Percentiles rank a stretch among this genome's conserved stretches.
Evolutionary conservation across 106 monocot genomes (phyloP).

Genomic region (Narthecium ossifragum): DNA sequence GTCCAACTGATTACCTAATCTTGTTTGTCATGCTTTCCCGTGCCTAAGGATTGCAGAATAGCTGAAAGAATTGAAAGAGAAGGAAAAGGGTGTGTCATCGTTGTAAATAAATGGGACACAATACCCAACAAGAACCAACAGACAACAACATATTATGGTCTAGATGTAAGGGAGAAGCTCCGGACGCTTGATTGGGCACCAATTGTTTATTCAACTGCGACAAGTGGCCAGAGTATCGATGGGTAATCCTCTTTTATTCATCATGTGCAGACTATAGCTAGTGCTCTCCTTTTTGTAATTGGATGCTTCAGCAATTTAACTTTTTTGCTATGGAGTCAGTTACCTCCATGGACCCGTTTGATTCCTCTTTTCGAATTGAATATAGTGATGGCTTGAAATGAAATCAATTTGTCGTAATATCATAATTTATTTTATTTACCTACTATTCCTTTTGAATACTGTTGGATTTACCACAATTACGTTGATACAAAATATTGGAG

Average conservation of each 20-base stretch:
- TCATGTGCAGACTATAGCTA: background rate
- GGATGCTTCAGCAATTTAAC: background rate
- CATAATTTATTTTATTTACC: no score
- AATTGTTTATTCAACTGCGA: constrained; percentile 88
- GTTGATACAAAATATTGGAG: no score
- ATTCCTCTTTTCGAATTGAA: no score
- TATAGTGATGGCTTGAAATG: no score
- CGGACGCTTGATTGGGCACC: constrained; percentile 85
- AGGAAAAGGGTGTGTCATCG: constrained; percentile 96
- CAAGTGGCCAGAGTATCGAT: constrained; percentile 67
- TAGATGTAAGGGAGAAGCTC: constrained; percentile 95
- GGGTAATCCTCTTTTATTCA: constrained; percentile 32
- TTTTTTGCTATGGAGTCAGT: background rate
- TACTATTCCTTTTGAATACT: no score
- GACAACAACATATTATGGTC: constrained; percentile 69
- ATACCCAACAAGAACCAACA: constrained; percentile 89
- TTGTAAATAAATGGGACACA: constrained; percentile 98
- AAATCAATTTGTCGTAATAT: no score
- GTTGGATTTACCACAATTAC: no score
- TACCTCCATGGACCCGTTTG: no score
- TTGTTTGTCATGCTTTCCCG: constrained; percentile 3
- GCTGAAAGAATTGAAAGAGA: constrained; percentile 96
- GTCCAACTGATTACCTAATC: background rate
- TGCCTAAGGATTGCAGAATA: constrained; percentile 72
- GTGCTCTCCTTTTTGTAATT: background rate